These are phyloP conservation scores for Solioccasus polychromus DNA, from an alignment of 768 basidiomycete genomes.

Conservation along the genomic window DNA sequence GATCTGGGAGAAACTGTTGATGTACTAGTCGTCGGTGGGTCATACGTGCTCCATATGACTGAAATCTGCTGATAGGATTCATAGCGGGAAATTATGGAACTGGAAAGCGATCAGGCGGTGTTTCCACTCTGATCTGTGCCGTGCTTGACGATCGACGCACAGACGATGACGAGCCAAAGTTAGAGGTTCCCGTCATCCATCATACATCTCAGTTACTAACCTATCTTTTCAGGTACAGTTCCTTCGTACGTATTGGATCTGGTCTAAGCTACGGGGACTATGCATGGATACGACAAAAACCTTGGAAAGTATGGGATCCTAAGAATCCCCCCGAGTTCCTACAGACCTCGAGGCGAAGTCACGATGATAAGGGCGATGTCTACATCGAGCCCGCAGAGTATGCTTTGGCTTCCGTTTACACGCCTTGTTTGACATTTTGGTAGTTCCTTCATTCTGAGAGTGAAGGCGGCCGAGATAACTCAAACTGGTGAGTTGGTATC, in stretches of 20 bases:
- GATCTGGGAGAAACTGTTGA: constrained; percentile 93
- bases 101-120: constrained; percentile 81
- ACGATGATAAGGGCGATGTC: constrained; percentile 85
- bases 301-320: constrained; percentile 80
- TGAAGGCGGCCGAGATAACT: constrained; percentile 92
- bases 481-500: constrained; percentile 51
- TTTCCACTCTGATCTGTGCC: constrained; percentile 88
- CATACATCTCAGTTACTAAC: background rate
- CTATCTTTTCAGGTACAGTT: constrained; percentile 58
- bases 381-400: constrained; percentile 91
- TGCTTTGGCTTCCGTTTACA: constrained; percentile 14
- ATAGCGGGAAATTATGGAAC: constrained; percentile 85
- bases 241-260: constrained; percentile 87
- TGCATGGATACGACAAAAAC: constrained; percentile 75
- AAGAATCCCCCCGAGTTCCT: constrained; percentile 72
- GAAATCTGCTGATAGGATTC: background rate
- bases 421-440: background rate
- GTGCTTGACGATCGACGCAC: constrained; percentile 71
- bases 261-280: constrained; percentile 87
- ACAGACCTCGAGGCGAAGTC: constrained; percentile 53
- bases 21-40: constrained; percentile 81
- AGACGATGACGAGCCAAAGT: constrained; percentile 62
- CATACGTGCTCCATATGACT: background rate
- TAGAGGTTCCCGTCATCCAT: constrained; percentile 11
- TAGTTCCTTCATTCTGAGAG: constrained; percentile 90